Conservation (phyloP, 495 filamentous ascomycete species). For the Xylaria bambusicola region DNA sequence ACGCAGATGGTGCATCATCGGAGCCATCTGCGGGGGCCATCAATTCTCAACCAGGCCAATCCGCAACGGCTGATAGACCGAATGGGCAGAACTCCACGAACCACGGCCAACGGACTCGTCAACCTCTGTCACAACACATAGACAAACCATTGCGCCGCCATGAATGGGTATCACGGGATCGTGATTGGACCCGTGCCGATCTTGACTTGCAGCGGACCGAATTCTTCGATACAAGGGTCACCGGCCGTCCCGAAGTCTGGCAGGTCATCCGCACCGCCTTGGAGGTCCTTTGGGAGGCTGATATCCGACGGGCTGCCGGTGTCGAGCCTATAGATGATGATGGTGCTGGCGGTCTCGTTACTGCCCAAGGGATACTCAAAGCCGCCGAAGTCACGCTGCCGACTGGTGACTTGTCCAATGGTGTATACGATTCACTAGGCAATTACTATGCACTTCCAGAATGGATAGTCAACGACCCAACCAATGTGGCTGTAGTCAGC, state of each 20-base stretch:
- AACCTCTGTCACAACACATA: slow-evolving; percentile 46
- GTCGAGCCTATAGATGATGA: slow-evolving; percentile 33
- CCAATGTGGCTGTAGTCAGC: slow-evolving; percentile 59
- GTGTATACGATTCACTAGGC: slow-evolving; percentile 77
- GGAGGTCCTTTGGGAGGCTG: slow-evolving; percentile 59
- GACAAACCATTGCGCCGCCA: slow-evolving; percentile 51
- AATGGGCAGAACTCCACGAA: slow-evolving; percentile 11
- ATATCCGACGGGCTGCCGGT: slow-evolving; percentile 25
- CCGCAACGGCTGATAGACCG: slow-evolving; percentile 22
- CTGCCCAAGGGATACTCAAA: slow-evolving; percentile 76
- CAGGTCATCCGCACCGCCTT: slow-evolving; percentile 66
- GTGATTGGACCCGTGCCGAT: slow-evolving; percentile 46
- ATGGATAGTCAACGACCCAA: slow-evolving; percentile 74
- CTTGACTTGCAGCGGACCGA: slow-evolving; percentile 56
- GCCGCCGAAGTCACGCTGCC: slow-evolving; percentile 80
- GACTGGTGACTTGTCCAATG: slow-evolving; percentile 69
- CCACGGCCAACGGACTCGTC: slow-evolving; percentile 24
- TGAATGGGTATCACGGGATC: slow-evolving; percentile 49
- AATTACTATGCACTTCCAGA: slow-evolving; percentile 75
- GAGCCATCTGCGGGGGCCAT: slow-evolving; percentile 38
- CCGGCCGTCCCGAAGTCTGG: slow-evolving; percentile 78
- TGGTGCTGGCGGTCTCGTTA: slow-evolving; percentile 50
- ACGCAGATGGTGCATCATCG: slow-evolving; percentile 39
- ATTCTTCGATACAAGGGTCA: slow-evolving; percentile 84
- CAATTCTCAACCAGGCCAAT: slow-evolving; percentile 22